Conservation (phyloP, 2,329 filamentous ascomycete genomes). For the Nothophoma quercina region DNA sequence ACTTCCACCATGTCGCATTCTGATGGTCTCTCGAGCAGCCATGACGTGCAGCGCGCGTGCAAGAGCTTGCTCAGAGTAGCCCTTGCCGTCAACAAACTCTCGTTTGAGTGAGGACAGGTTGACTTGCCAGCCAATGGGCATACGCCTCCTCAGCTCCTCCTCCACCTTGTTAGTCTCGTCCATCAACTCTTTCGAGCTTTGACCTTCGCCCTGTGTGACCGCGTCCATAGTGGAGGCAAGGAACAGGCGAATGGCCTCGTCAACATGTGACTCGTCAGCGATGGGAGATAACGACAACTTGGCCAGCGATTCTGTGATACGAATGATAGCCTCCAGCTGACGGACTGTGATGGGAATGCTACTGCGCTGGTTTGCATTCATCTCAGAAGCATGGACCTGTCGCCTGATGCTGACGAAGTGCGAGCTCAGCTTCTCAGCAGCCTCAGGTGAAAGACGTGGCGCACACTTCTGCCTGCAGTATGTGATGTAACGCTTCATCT, state of each 20-base stretch:
- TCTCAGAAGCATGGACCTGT: slow-evolving; percentile 89
- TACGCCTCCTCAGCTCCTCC: slow-evolving; percentile 81
- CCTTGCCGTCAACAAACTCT: slow-evolving; percentile 91
- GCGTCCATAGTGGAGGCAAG: slow-evolving; percentile 97
- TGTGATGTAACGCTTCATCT: slow-evolving; percentile 96
- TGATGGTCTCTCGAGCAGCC: slow-evolving; percentile 85
- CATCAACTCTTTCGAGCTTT: slow-evolving; percentile 84
- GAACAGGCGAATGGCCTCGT: slow-evolving; percentile 97
- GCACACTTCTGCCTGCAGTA: slow-evolving; percentile 97
- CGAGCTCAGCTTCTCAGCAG: slow-evolving; percentile 93
- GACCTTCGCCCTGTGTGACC: slow-evolving; percentile 84
- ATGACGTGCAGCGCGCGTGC: slow-evolving; percentile 85
- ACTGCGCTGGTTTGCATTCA: slow-evolving; percentile 87
- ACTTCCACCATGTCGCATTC: slow-evolving; percentile 71
- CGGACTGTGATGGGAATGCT: slow-evolving; percentile 97
- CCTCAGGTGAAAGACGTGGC: slow-evolving; percentile 86
- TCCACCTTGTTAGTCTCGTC: slow-evolving; percentile 89
- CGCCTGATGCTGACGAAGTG: slow-evolving; percentile 97
- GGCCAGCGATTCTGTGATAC: slow-evolving; percentile 94
- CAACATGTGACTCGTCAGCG: slow-evolving; percentile 89
- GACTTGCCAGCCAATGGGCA: slow-evolving; percentile 96
- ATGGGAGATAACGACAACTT: slow-evolving; percentile 87
- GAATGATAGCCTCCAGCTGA: slow-evolving; percentile 95
- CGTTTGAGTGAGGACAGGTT: slow-evolving; percentile 83
- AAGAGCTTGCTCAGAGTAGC: slow-evolving; percentile 85